These are phyloP conservation scores for Hamiltosporidium tvaerminnensis DNA, from an alignment of 371 early-diverging fungal species.

Conservation along the genomic window DNA sequence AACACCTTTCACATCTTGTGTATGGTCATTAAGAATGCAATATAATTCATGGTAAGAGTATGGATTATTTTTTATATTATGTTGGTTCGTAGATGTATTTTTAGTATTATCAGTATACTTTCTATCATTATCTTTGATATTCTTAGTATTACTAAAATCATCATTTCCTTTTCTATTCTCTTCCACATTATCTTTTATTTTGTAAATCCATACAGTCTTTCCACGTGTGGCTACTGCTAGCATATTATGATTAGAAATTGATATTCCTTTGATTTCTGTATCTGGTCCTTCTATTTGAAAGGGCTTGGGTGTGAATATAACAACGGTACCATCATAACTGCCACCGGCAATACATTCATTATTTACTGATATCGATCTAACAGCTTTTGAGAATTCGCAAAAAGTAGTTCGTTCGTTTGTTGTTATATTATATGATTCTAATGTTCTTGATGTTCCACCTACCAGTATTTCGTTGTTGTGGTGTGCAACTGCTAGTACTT, in stretches of 20 bases:
- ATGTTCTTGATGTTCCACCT: slow-evolving; percentile 2
- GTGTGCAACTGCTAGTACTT: not conserved
- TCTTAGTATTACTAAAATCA: too few species aligned
- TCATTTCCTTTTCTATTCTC: slow-evolving; percentile 3
- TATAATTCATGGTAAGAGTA: slow-evolving; percentile 3
- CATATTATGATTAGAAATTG: slow-evolving; percentile 8
- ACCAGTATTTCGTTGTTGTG: not conserved
- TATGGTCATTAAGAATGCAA: slow-evolving; percentile 41
- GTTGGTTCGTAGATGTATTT: too few species aligned
- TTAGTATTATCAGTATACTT: too few species aligned
- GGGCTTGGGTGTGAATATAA: not conserved
- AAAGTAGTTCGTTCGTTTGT: too few species aligned
- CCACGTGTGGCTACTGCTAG: slow-evolving; percentile 40
- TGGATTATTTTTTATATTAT: too few species aligned
- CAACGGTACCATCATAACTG: slow-evolving; percentile 11
- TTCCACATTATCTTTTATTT: slow-evolving; percentile 10
- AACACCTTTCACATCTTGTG: slow-evolving; percentile 46
- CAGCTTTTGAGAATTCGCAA: too few species aligned
- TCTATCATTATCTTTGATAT: too few species aligned
- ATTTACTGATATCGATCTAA: too few species aligned
- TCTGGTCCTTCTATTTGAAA: slow-evolving; percentile 44
- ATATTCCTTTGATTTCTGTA: slow-evolving; percentile 41
- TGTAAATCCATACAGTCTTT: slow-evolving; percentile 36
- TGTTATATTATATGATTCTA: not conserved
- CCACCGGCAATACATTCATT: slow-evolving; percentile 1